Evolutionary conservation across 192 early-diverging fungal genomes (phyloP), one percentile per base, ranked within the genome.

Genomic region (Lobosporangium transversale): DNA sequence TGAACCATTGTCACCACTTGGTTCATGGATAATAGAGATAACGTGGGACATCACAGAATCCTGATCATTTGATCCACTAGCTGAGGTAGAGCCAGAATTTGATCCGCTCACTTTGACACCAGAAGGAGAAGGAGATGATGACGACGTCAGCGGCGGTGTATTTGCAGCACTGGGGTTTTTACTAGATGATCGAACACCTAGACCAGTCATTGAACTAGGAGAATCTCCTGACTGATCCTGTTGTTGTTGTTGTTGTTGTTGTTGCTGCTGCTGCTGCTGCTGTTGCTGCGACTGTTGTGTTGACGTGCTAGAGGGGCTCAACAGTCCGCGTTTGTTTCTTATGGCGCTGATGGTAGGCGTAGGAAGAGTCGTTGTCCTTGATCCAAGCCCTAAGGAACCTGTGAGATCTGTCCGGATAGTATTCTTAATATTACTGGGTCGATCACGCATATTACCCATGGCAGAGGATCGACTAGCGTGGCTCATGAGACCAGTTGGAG

Each of bases 331-430:
- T 15, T 74, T 74, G 27, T 53, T 59, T 24, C 49, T 26, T 23
- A 58, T 14, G 1, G 70, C 42, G 20, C 62, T 59, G 4, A 45
- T 74, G 23, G 51, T 65, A 2, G 70, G 70, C 40, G 70, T 74
- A 0, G 61, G 54, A 32, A 74, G 64, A 0, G 70, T 36, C 3
- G 4, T 60, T 8, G 37, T 24, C 31, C 70, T 50, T 21, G 68
- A 54, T 18, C 33, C 44, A 47, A 45, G 45, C 2, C 37, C 31
- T 4, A 53, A 20, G 0, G 30, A 23, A 0, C 29, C 54, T 20
- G n/a, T 7, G 8, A 65, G 26, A 37, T 74, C 70, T 26, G 70
- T 65, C 24, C 70, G 56, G 37, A 74, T 58, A 12, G 24, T 48
- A 1, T 35, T 60, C 62, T 74, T 74, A 36, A 33, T 58, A 33